phyloP scores from a whole-genome alignment of 2,329 filamentous ascomycete genomes.

The Paecilomyces niveus region DNA sequence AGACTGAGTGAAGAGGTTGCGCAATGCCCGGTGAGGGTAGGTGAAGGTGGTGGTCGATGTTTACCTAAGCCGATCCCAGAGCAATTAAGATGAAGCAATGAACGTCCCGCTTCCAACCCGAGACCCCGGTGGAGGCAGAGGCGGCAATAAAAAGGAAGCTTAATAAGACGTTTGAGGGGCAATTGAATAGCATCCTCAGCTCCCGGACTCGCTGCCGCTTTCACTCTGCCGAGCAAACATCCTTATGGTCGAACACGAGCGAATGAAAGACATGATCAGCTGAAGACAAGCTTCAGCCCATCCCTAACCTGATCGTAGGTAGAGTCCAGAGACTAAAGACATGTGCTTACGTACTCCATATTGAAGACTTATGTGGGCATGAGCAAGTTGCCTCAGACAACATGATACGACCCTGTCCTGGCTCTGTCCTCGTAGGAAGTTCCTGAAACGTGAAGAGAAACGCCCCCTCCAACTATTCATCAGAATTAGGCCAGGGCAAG shows the following conservation, averaged over 20 bases:
- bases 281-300: not conserved
- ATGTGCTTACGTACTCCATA: not conserved
- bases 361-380: not conserved
- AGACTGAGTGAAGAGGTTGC: slow-evolving; percentile 21
- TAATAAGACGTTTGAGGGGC: not conserved
- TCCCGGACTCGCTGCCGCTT: no score
- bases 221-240: not conserved
- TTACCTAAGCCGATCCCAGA: slow-evolving; percentile 18
- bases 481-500: slow-evolving; percentile 12
- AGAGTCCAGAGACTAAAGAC: not conserved
- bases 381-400: not conserved
- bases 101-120: not conserved
- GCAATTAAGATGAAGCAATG: slow-evolving; percentile 13
- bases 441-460: not conserved
- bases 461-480: not conserved
- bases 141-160: not conserved
- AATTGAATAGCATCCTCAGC: not conserved
- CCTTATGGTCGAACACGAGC: not conserved
- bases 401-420: not conserved
- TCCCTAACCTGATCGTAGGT: not conserved
- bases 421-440: not conserved
- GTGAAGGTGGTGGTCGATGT: slow-evolving; percentile 14
- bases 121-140: not conserved
- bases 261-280: not conserved
- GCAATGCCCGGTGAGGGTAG: slow-evolving; percentile 9